Evolutionary conservation across 148 eudicot genomes (phyloP), one percentile per base, ranked within the genome.

Genomic region (Spergularia marina): DNA sequence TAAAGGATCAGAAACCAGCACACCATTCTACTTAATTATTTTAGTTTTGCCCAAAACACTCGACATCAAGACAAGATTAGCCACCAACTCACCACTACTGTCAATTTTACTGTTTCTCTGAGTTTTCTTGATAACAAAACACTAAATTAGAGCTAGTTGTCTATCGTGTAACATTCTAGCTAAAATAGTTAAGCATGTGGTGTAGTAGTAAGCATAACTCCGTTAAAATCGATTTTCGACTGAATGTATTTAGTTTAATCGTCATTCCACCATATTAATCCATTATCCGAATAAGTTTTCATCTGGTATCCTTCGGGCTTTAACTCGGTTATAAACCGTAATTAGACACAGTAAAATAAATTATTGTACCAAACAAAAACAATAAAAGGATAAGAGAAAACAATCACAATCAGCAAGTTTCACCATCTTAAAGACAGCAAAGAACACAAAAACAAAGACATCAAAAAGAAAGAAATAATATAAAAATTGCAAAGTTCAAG

Each of bases 331-430:
- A 44, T 62, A 40, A 62, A 62, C 41, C 2, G 36, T 30, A 30
- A 30, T 30, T 30, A 30, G 36, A 30, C 36, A 30, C 36, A 30
- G 36, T 30, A 30, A 2, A 65, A 36, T 36, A 14, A 16, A 65
- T 39, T 18, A 20, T 47, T 30, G 69, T 20, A 2, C 36, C 36
- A 30, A 30, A 56, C 23, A 54, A 71, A 21, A 41, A 23, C 73
- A 17, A 64, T 52, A 40, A 64, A 74, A 70, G 65, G 83, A 75
- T 12, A 53, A 71, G 70, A 71, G 51, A 12, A 66, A 36, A 72
- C 12, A 77, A 73, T 79, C 84, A 76, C 76, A 76, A 77, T 85
- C 88, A 83, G 49, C 71, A 83, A 30, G 2, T 30, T 30, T 30
- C 36, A 30, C 36, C 36, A 81, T 78, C 78, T 66, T 70, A 60